Base-by-base conservation (phyloP, 2,329 filamentous ascomycete genomes). In the Penicillium freii region DNA sequence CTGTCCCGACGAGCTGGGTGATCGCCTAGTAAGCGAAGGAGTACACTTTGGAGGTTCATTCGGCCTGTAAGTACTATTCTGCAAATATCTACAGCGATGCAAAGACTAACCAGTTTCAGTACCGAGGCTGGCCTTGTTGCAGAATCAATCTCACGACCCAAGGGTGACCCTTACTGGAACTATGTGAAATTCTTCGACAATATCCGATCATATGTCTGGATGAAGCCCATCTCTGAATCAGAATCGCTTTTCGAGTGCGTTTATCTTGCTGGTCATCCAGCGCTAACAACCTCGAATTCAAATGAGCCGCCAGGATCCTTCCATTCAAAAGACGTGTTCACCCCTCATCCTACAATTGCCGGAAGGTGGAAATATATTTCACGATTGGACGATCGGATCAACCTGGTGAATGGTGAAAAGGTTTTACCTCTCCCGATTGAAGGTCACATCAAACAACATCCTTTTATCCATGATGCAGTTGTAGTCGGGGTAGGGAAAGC, bases 111-210 rank as follows among this genome's bases (percentile, higher is more conserved):
- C 42, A 38, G n/a, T 27, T 0, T 25, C 39, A 78, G 76, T 51
- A 78, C 77, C 8, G 77, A 79, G 59, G 74, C 76, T 13, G 78
- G 77, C 4, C 70, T 77, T 5, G 70, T 77, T 2, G 75, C 75
- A 13, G 76, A 78, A 52, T 78, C 77, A 1, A 72, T 78, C 38
- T 65, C 70, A 5, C 73, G 76, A 10, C 71, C 73, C 3, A 66
- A 66, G 3, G 69, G 61, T 2, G 75, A 78, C 45, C 71, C 74
- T 15, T 67, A 71, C n/a, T 80, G 77, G 77, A 72, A 76, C 31
- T 79, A 78, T 57, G 57, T 80, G 47, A 66, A 69, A 15, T 74
- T 75, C 19, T 78, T 75, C 40, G 70, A 71, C 17, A 73, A 72
- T 46, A 63, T 78, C 11, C 62, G 58, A 5, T 59, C 69, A 1